Evolutionary conservation across 305 asterid genomes (phyloP).

Genomic region (Fraxinus latifolia): DNA sequence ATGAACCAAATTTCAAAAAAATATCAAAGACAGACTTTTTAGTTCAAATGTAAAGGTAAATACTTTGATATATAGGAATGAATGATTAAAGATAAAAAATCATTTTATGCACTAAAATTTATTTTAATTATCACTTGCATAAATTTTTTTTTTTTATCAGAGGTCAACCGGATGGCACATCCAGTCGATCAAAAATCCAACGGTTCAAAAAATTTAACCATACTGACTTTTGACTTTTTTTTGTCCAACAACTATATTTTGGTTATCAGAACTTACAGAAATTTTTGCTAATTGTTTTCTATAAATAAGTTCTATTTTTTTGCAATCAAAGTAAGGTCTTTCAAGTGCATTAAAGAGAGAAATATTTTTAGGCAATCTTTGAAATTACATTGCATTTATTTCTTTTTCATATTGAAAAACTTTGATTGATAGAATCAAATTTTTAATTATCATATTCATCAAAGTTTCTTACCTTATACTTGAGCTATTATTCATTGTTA

Average conservation of each 20-base stretch:
- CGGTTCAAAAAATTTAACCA: not conserved
- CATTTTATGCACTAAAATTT: not conserved
- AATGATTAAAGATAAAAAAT: too few relatives aligned
- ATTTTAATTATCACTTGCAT: not conserved
- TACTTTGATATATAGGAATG: not conserved
- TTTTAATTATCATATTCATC: too few relatives aligned
- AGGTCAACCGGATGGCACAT: too few relatives aligned
- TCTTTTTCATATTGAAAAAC: not conserved
- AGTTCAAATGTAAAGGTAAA: not conserved
- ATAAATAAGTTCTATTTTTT: too few relatives aligned
- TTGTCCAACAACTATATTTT: not conserved
- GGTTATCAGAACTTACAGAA: not conserved
- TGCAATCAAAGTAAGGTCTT: not conserved
- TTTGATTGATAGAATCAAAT: not conserved
- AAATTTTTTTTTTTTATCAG: too few relatives aligned
- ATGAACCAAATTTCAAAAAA: not conserved
- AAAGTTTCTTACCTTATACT: too few relatives aligned
- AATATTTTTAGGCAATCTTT: not conserved
- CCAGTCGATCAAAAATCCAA: too few relatives aligned
- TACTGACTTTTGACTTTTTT: too few relatives aligned
- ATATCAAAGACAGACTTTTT: not conserved
- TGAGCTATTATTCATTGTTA: not conserved
- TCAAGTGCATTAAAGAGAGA: too few relatives aligned
- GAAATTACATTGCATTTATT: not conserved
- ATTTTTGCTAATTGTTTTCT: not conserved